These are phyloP conservation scores for Tephrocybe sp. DNA, from an alignment of 768 basidiomycete genomes.

Conservation along the genomic window DNA sequence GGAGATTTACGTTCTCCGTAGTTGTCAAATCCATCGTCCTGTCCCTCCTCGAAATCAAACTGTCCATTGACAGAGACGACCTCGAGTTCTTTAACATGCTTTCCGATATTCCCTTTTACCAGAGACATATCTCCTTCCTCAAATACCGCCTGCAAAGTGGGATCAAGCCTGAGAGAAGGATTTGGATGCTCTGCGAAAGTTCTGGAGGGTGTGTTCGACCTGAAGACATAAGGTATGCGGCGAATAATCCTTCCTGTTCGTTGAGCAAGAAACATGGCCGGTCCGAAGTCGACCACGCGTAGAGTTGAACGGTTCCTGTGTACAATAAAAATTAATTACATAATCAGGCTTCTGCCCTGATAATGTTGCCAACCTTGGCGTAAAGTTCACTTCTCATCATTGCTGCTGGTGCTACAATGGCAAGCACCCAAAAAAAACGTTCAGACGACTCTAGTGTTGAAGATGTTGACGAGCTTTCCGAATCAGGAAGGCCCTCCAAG, in stretches of 20 bases:
- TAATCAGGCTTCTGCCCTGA: too few relatives aligned
- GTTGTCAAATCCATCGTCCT: slow-evolving; percentile 29
- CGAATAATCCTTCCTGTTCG: neutral
- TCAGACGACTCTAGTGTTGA: slow-evolving; percentile 8
- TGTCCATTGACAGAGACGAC: slow-evolving; percentile 39
- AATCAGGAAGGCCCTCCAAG: slow-evolving; percentile 35
- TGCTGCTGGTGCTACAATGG: neutral
- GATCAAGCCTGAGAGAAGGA: slow-evolving; percentile 62
- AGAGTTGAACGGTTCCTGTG: neutral
- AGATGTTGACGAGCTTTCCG: slow-evolving; percentile 5
- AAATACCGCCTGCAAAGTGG: slow-evolving; percentile 60
- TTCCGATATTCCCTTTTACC: slow-evolving; percentile 31
- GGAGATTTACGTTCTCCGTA: slow-evolving; percentile 62
- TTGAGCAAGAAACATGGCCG: slow-evolving; percentile 18
- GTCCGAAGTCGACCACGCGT: neutral
- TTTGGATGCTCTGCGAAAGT: slow-evolving; percentile 45
- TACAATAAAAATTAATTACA: too few relatives aligned
- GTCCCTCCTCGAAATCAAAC: slow-evolving; percentile 27
- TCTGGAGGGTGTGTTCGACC: neutral
- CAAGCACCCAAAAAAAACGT: slow-evolving; percentile 10
- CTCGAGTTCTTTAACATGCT: slow-evolving; percentile 54
- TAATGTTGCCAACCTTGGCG: too few relatives aligned
- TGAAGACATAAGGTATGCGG: neutral
- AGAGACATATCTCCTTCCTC: slow-evolving; percentile 71
- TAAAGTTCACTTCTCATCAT: too few relatives aligned